These are phyloP conservation scores for Tulasnella sp. DNA, from an alignment of 768 basidiomycete species.

Conservation along the genomic window DNA sequence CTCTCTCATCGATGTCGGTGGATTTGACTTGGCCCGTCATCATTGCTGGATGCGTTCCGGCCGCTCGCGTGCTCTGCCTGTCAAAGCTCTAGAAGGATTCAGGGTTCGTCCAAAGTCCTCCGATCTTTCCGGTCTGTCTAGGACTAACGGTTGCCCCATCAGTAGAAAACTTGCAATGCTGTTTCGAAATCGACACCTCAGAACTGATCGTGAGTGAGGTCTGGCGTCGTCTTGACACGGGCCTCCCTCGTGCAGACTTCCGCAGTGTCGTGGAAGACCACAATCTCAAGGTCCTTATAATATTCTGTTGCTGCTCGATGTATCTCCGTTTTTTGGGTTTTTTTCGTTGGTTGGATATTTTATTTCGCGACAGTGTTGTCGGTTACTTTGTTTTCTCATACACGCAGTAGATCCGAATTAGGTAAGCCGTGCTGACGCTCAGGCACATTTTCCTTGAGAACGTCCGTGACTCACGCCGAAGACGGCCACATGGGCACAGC, in stretches of 20 bases:
- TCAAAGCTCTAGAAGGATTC: constrained; percentile 29
- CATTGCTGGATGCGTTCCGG: constrained; percentile 28
- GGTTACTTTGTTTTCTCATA: background rate
- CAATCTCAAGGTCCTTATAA: constrained; percentile 23
- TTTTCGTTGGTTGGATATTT: background rate
- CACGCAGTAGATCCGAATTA: no score
- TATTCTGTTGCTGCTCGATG: background rate
- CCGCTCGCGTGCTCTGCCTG: constrained; percentile 26
- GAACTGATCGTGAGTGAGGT: constrained; percentile 30
- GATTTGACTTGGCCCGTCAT: constrained; percentile 33
- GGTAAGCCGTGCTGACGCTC: no score
- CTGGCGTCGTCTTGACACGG: constrained; percentile 24
- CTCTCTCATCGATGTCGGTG: constrained; percentile 26
- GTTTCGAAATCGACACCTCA: constrained; percentile 36
- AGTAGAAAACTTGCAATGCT: constrained; percentile 28
- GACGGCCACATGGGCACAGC: background rate
- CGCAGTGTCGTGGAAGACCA: constrained; percentile 23
- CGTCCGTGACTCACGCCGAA: background rate
- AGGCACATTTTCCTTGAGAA: background rate
- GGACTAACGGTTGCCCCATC: constrained; percentile 14
- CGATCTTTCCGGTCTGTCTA: constrained; percentile 12
- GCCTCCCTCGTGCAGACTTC: constrained; percentile 24
- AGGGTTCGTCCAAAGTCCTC: constrained; percentile 24
- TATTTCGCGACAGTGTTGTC: background rate
- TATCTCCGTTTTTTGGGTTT: background rate